These are phyloP conservation scores for Paraglomus brasilianum DNA, from an alignment of 192 early-diverging fungal genomes.

Conservation along the genomic window DNA sequence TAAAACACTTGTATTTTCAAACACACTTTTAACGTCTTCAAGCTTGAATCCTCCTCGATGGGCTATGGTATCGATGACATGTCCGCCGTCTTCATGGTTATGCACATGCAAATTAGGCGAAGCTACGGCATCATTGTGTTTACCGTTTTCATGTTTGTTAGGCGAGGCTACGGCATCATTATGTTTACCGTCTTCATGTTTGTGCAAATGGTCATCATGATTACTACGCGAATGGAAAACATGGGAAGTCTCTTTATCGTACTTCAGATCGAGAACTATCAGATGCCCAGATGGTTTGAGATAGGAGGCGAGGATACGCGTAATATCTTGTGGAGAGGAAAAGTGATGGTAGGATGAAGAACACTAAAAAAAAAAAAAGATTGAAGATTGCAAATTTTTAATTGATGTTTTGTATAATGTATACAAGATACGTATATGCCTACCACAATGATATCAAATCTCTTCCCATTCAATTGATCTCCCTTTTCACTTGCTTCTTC, in stretches of 20 bases:
- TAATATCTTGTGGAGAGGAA: neutral
- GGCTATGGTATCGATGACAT: neutral
- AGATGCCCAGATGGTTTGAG: slow-evolving; percentile 22
- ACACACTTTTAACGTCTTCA: slow-evolving; percentile 1
- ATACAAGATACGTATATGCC: neutral
- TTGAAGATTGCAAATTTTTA: neutral
- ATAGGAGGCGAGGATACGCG: slow-evolving; percentile 11
- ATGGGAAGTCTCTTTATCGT: neutral
- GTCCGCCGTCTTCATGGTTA: no score
- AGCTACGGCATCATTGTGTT: neutral
- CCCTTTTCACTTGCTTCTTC: neutral
- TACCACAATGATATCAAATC: slow-evolving; percentile 29
- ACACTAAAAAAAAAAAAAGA: slow-evolving; percentile 12
- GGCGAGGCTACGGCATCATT: no score
- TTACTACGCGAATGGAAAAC: slow-evolving; percentile 15
- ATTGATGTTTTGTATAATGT: neutral
- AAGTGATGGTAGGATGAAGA: slow-evolving; percentile 29
- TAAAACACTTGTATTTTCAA: neutral
- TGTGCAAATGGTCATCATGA: neutral
- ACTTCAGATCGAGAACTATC: slow-evolving; percentile 20
- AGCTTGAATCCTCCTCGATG: slow-evolving; percentile 26
- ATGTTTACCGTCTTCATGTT: neutral
- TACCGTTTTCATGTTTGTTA: no score
- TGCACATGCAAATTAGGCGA: no score
- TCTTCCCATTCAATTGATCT: slow-evolving; percentile 28